phyloP scores from a whole-genome alignment of 164 flowering plant species.

The Echeveria elegans region DNA sequence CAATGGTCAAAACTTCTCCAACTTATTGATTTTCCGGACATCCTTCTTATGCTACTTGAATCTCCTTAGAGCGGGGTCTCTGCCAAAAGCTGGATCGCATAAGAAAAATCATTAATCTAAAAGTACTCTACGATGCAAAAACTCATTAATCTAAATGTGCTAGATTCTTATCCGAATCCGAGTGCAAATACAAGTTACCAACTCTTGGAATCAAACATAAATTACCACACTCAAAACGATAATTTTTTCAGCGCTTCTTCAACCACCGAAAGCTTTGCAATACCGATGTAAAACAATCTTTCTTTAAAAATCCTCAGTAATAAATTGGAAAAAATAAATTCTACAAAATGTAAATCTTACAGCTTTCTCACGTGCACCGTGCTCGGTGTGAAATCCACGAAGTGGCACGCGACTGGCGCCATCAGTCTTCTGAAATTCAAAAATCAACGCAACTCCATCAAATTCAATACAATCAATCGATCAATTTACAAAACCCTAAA shows the following conservation, averaged over 20 bases:
- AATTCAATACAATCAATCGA: background rate
- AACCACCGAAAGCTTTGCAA: background rate
- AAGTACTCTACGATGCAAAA: too few species aligned
- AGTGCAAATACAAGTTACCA: background rate
- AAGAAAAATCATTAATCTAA: too few species aligned
- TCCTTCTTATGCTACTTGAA: slow-evolving; percentile 63
- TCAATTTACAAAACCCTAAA: background rate
- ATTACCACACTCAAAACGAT: background rate
- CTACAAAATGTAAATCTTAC: slow-evolving; percentile 25
- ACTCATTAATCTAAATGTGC: too few species aligned
- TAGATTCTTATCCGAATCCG: background rate
- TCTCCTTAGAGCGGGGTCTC: slow-evolving; percentile 54
- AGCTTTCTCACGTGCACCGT: slow-evolving; percentile 66
- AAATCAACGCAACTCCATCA: background rate
- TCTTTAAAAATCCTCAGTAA: too few species aligned
- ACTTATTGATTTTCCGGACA: slow-evolving; percentile 39
- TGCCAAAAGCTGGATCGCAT: slow-evolving; percentile 85
- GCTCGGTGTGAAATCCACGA: slow-evolving; percentile 50
- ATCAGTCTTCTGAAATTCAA: slow-evolving; percentile 18
- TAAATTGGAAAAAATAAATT: background rate
- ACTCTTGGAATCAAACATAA: background rate
- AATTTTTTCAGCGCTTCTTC: background rate
- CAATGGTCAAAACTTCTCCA: slow-evolving; percentile 62
- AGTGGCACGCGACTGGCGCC: slow-evolving; percentile 23
- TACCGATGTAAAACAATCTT: background rate